phyloP scores from a whole-genome alignment of 495 filamentous ascomycete genomes.

The Penicillium silybi region DNA sequence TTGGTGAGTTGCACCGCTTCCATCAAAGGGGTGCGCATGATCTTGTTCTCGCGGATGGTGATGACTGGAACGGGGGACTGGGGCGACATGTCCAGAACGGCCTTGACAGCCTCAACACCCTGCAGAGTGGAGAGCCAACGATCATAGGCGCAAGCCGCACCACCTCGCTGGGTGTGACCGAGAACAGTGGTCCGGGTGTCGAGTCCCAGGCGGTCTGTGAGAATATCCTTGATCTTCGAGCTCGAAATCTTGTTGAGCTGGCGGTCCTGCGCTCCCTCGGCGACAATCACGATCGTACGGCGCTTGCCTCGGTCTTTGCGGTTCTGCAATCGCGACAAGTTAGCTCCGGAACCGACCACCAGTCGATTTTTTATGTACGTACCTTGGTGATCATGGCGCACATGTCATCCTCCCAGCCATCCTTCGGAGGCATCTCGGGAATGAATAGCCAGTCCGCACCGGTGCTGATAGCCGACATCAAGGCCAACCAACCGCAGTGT shows the following conservation, averaged over 20 bases:
- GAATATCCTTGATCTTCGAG: slow-evolving; percentile 75
- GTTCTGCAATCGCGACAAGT: slow-evolving; percentile 53
- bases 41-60: slow-evolving; percentile 96
- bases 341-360: not conserved
- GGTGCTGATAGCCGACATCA: slow-evolving; percentile 94
- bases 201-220: slow-evolving; percentile 72
- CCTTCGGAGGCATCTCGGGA: slow-evolving; percentile 86
- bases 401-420: slow-evolving; percentile 91
- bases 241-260: slow-evolving; percentile 82
- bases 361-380: slow-evolving; percentile 10
- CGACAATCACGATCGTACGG: slow-evolving; percentile 96
- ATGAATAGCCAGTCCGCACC: slow-evolving; percentile 97
- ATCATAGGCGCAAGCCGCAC: slow-evolving; percentile 88
- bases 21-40: slow-evolving; percentile 80
- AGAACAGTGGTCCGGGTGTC: slow-evolving; percentile 95
- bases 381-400: slow-evolving; percentile 74
- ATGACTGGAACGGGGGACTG: slow-evolving; percentile 92
- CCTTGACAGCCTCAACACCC: slow-evolving; percentile 93
- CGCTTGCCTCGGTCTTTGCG: slow-evolving; percentile 79
- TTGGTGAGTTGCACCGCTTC: slow-evolving; percentile 84
- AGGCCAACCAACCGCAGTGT: slow-evolving; percentile 95
- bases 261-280: slow-evolving; percentile 87
- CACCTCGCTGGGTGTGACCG: slow-evolving; percentile 94
- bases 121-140: slow-evolving; percentile 90
- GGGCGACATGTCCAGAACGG: slow-evolving; percentile 87